A percentile compares a stretch with the other conserved stretches of the same genome.
Conservation (phyloP, 164 flowering plant genomes). For the Protea cynaroides region DNA sequence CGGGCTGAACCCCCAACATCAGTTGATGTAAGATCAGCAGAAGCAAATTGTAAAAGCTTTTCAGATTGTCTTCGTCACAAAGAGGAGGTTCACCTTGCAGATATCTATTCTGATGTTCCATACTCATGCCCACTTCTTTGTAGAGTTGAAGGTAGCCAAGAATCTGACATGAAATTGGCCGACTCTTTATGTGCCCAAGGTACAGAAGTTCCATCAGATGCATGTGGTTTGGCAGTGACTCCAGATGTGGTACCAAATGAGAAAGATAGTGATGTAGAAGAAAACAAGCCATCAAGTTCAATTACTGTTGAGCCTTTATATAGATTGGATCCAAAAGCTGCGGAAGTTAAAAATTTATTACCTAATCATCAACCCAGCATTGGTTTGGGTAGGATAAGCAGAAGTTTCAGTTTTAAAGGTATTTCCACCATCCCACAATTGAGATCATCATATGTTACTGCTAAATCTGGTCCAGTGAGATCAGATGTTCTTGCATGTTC, state of each 20-base stretch:
- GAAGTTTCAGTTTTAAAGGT: conserved; percentile 74
- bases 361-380: conserved; percentile 40
- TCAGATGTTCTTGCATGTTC: conserved; percentile 21
- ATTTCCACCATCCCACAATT: conserved; percentile 35
- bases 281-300: conserved; percentile 8
- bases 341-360: conserved; percentile 38
- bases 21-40: conserved; percentile 15
- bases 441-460: conserved; percentile 32
- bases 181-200: conserved; percentile 4
- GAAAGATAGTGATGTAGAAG: conserved; percentile 6
- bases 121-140: conserved; percentile 53
- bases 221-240: conserved; percentile 5
- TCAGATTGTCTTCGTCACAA: conserved; percentile 28
- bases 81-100: conserved; percentile 18
- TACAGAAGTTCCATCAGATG: conserved; percentile 20
- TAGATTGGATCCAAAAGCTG: conserved; percentile 14
- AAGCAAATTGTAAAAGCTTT: conserved; percentile 21
- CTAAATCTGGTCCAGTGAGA: conserved; percentile 42
- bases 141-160: conserved; percentile 15
- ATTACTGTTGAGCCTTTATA: conserved; percentile 11
- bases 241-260: conserved; percentile 8
- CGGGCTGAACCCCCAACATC: conserved; percentile 20
- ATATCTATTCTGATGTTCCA: conserved; percentile 31
- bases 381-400: conserved; percentile 41
- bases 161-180: conserved; percentile 10